phyloP scores from a whole-genome alignment of 2,329 filamentous ascomycete genomes.

The Colletotrichum sp. region DNA sequence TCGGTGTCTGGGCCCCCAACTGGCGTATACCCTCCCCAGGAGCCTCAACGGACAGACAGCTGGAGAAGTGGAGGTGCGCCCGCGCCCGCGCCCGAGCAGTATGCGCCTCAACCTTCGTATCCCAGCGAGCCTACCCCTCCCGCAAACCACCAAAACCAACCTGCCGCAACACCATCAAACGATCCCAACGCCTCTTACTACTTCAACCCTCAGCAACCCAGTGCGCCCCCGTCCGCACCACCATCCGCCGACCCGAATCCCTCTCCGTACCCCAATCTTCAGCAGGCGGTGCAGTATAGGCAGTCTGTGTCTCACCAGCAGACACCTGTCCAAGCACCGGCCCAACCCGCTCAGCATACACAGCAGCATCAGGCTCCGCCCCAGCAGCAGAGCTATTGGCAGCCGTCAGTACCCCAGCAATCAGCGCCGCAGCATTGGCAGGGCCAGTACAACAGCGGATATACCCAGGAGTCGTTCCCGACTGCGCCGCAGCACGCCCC shows the following conservation, averaged over 20 bases:
- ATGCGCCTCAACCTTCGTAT: constrained; percentile 37
- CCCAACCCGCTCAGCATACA: constrained; percentile 41
- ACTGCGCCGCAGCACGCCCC: constrained; percentile 68
- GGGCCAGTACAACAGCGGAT: constrained; percentile 42
- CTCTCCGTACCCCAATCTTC: constrained; percentile 60
- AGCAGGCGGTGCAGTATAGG: constrained; percentile 50
- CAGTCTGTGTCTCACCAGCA: constrained; percentile 43
- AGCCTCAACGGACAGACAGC: constrained; percentile 53
- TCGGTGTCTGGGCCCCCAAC: constrained; percentile 44
- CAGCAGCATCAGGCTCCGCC: constrained; percentile 25
- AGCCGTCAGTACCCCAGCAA: constrained; percentile 35
- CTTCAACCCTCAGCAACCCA: constrained; percentile 48
- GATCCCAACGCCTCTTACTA: constrained; percentile 66
- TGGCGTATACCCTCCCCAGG: constrained; percentile 50
- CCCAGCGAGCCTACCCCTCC: constrained; percentile 35
- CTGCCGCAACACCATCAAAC: constrained; percentile 32
- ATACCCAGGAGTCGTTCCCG: constrained; percentile 68
- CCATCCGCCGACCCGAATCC: constrained; percentile 45
- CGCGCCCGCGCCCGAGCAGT: constrained; percentile 31
- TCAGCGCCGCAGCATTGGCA: constrained; percentile 28
- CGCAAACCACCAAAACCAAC: constrained; percentile 30
- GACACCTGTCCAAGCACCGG: constrained; percentile 31
- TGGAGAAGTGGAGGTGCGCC: constrained; percentile 47
- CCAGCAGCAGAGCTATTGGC: constrained; percentile 37
- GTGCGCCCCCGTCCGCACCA: constrained; percentile 31